Evolutionary conservation across 257 asterid genomes (phyloP), one percentile per base, ranked within the genome.

Genomic region (Jaltomata sinuosa): DNA sequence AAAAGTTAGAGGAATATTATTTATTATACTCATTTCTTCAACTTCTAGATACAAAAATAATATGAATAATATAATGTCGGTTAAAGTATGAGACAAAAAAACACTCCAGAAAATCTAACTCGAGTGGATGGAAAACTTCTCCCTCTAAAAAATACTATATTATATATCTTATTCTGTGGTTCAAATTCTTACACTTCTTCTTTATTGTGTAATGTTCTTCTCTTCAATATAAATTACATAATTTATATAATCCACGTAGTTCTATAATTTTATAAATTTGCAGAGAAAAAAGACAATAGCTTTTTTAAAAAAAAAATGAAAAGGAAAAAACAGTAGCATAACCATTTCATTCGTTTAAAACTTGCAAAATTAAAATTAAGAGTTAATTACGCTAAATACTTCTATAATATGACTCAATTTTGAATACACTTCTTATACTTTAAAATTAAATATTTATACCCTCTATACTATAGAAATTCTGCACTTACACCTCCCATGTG

Each of bases 31-130:
- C 2, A 21, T 80, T 80, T 36, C 12, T 80, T 53, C 72, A 55
- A 16, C 15, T 52, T 79, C 0, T 32, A 11, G 29, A 79, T 32
- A 18, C 47, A 18, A 4, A 50, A 1, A 18, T 8, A 4, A 50
- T 38, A 19, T 16, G 25, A 77, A 22, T 61, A 61, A 12, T 12
- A 62, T 14, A 55, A 83, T 80, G 87, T 87, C 90, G 87, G 89
- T 84, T 86, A 8, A 49, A 80, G 67, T n/a, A 84, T 36, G 67
- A 84, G 90, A 87, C 91, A 86, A 88, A 83, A 47, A n/a, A 86
- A 67, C 45, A 27, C 67, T 55, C 49, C 79, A 89, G 84, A 83
- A 88, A 88, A 89, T 89, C 89, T 88, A 76, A 71, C n/a, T 47
- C 78, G 68, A 82, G 86, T 90, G 93, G 90, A 83, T 84, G 29